Conservation (phyloP, 768 basidiomycete genomes). For the Pseudohyphozyma bogoriensis region DNA sequence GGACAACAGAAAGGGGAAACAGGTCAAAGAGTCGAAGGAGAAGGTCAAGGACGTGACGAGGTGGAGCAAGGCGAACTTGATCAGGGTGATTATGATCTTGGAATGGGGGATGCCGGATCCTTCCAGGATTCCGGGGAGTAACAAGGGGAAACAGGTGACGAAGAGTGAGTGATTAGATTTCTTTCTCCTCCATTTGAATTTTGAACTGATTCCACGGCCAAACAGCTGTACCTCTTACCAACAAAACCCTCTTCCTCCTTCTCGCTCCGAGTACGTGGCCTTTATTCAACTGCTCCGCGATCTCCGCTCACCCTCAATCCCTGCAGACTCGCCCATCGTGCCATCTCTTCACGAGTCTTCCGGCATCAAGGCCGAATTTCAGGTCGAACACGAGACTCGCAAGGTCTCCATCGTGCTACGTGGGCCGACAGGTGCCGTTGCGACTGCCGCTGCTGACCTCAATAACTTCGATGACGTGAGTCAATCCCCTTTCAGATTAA, state of each 20-base stretch:
- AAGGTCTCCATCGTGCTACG: constrained; percentile 4
- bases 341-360: neutral
- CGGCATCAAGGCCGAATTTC: constrained; percentile 10
- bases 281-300: neutral
- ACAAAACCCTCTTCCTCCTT: constrained; percentile 20
- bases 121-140: neutral
- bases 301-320: neutral
- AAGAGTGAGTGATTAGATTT: constrained; percentile 10
- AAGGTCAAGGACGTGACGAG: constrained; percentile 13
- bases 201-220: too few relatives aligned
- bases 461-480: constrained; percentile 16
- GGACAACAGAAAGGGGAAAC: neutral
- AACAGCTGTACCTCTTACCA: constrained; percentile 7
- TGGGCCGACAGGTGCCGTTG: neutral
- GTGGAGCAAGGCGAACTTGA: constrained; percentile 21
- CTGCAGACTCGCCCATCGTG: constrained; percentile 14
- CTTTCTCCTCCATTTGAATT: neutral
- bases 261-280: constrained; percentile 15
- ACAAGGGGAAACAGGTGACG: neutral
- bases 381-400: constrained; percentile 1
- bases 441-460: neutral
- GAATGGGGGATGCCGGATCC: constrained; percentile 20
- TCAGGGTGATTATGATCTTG: constrained; percentile 8
- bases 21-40: too few relatives aligned
- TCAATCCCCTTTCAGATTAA: too few relatives aligned